Evolutionary conservation across 164 flowering plant genomes (phyloP).

Genomic region (Litsea cubeba): DNA sequence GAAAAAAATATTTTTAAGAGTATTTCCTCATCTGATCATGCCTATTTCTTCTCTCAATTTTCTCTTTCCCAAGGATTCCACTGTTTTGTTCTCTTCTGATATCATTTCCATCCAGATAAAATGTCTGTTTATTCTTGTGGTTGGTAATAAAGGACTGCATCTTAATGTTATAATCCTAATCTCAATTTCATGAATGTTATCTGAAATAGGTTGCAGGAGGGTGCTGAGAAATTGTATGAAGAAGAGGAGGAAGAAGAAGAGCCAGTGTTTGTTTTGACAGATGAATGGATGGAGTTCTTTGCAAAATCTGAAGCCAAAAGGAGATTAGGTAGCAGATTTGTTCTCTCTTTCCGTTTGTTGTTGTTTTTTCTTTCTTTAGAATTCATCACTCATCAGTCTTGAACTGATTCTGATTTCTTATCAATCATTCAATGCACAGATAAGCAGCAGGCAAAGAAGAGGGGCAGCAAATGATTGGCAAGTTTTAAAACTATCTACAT

Average conservation of each 20-base stretch:
- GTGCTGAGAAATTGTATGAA: conserved; percentile 17
- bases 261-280: conserved; percentile 57
- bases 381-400: neutral
- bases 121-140: neutral
- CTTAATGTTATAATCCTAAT: neutral
- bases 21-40: neutral
- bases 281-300: conserved; percentile 80
- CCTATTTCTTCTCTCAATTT: neutral
- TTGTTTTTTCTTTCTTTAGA: neutral
- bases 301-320: conserved; percentile 70
- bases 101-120: neutral
- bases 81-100: neutral
- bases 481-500: neutral
- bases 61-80: neutral
- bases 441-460: conserved; percentile 2
- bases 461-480: conserved; percentile 4
- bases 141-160: neutral
- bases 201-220: conserved; percentile 15
- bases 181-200: neutral
- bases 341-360: neutral
- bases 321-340: conserved; percentile 30
- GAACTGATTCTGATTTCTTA: neutral
- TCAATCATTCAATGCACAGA: neutral
- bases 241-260: conserved; percentile 54
- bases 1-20: too few relatives aligned